Evolutionary conservation across 2,329 filamentous ascomycete species (phyloP).

Genomic region (Scedosporium apiospermum): DNA sequence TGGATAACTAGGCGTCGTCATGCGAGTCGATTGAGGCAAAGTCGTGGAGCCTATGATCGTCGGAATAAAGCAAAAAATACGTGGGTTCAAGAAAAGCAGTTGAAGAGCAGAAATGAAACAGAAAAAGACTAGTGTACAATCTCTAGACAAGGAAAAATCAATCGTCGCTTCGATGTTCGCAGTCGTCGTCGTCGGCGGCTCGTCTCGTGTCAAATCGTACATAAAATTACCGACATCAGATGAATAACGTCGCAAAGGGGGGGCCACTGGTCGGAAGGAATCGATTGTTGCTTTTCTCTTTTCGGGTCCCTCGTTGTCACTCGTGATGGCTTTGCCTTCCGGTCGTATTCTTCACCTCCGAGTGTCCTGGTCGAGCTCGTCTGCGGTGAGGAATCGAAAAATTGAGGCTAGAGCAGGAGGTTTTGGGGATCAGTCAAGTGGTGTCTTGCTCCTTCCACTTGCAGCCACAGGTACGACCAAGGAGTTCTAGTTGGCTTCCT

Average conservation of each 20-base stretch:
- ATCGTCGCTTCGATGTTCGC: not conserved
- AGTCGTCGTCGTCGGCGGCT: not conserved
- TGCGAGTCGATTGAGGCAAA: not conserved
- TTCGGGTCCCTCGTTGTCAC: not conserved
- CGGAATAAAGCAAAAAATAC: not conserved
- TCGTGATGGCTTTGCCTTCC: not conserved
- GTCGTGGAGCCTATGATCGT: not conserved
- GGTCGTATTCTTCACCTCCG: not conserved
- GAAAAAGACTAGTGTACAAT: not conserved
- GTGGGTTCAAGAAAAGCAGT: not conserved
- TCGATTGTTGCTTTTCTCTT: not conserved
- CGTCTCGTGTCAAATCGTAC: not conserved
- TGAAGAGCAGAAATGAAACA: not conserved
- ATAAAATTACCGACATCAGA: not conserved
- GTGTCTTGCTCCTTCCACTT: not conserved
- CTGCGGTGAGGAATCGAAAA: not conserved
- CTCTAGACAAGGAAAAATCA: not conserved
- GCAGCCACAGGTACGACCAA: not conserved
- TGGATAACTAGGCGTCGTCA: not conserved
- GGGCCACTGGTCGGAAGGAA: not conserved
- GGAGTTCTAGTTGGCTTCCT: not conserved
- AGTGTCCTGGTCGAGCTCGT: not conserved
- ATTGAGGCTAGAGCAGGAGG: not conserved
- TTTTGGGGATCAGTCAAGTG: not conserved
- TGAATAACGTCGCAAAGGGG: not conserved